Conservation (phyloP, 108 stramenopile species). For the Cyclotella distinguenda region DNA sequence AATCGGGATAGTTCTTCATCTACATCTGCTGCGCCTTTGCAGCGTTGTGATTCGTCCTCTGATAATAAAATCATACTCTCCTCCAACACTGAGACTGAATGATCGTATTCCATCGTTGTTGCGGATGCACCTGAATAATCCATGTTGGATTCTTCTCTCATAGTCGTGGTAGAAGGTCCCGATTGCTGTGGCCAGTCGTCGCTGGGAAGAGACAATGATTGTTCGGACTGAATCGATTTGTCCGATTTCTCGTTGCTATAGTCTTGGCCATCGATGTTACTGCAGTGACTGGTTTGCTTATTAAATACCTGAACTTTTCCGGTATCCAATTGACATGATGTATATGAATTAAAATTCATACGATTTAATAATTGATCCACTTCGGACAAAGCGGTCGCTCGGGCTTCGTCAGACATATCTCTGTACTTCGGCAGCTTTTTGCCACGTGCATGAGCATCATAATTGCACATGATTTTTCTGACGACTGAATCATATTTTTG, state of each 20-base stretch:
- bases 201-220: neutral
- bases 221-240: neutral
- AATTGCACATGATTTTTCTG: neutral
- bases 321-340: too few relatives aligned
- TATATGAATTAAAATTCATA: too few relatives aligned
- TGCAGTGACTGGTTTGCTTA: too few relatives aligned
- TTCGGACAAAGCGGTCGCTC: neutral
- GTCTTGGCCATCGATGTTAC: neutral
- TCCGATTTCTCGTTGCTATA: neutral
- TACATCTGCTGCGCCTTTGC: neutral
- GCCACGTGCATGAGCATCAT: neutral
- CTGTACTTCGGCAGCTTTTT: neutral
- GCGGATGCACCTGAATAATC: neutral
- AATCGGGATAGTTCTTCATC: constrained; percentile 4
- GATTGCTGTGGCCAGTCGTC: neutral
- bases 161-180: neutral
- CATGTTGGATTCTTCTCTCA: neutral
- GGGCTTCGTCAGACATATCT: neutral
- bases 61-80: constrained; percentile 17
- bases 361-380: constrained; percentile 19
- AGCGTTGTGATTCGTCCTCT: constrained; percentile 1
- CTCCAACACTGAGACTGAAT: constrained; percentile 4
- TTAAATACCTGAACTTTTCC: too few relatives aligned
- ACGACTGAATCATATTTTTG: constrained; percentile 15
- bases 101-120: neutral